These are phyloP conservation scores for Wickerhamiella slavikovae DNA, from an alignment of 805 yeast genomes.

Conservation along the genomic window DNA sequence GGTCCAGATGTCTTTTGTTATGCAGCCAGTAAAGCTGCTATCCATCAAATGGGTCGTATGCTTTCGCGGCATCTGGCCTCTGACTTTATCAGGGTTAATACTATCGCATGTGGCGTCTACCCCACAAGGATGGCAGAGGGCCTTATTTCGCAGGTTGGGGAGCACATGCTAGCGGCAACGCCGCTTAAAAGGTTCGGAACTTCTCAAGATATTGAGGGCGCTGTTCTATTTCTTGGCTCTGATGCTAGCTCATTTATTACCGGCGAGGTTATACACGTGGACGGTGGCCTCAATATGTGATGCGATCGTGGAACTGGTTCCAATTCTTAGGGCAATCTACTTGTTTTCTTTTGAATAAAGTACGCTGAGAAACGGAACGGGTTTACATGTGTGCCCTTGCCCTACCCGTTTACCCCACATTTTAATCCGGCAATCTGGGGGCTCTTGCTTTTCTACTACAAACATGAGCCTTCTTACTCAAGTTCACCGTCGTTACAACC, in stretches of 20 bases:
- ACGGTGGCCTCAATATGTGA: too few relatives aligned
- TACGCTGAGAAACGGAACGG: too few relatives aligned
- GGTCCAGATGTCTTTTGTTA: slow-evolving; percentile 46
- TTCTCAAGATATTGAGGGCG: slow-evolving; percentile 36
- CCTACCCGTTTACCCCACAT: too few relatives aligned
- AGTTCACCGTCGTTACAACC: slow-evolving; percentile 45
- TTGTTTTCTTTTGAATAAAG: too few relatives aligned
- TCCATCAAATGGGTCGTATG: slow-evolving; percentile 41
- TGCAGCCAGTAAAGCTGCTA: slow-evolving; percentile 55
- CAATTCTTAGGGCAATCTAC: too few relatives aligned
- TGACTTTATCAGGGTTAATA: slow-evolving; percentile 43
- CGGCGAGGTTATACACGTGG: slow-evolving; percentile 47
- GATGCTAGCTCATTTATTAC: slow-evolving; percentile 40
- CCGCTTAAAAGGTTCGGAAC: slow-evolving; percentile 46
- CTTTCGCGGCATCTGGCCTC: slow-evolving; percentile 50
- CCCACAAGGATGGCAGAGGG: slow-evolving; percentile 60
- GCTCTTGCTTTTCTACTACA: too few relatives aligned
- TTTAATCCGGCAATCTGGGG: too few relatives aligned
- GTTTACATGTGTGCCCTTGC: too few relatives aligned
- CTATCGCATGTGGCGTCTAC: slow-evolving; percentile 60
- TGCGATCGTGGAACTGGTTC: too few relatives aligned
- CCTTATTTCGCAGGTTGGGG: slow-evolving; percentile 30
- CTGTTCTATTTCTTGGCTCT: slow-evolving; percentile 34
- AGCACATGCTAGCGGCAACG: slow-evolving; percentile 29
- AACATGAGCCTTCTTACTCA: slow-evolving; percentile 1